phyloP scores from a whole-genome alignment of 192 early-diverging fungal species.

The Coemansia sp. region DNA sequence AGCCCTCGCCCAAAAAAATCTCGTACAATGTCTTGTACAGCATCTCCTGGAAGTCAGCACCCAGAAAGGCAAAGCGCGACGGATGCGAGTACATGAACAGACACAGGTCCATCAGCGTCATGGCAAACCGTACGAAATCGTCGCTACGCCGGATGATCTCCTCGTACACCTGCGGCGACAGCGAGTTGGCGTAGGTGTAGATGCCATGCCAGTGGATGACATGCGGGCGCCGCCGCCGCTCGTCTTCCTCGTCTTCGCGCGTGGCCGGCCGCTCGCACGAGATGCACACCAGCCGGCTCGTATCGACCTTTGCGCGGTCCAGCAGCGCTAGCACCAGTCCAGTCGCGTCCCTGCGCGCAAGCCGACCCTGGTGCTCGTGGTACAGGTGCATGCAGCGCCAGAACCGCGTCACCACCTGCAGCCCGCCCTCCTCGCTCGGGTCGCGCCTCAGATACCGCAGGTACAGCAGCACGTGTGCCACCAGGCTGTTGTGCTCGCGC shows the following conservation, averaged over 20 bases:
- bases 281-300: constrained; percentile 44
- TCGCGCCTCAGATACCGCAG: constrained; percentile 42
- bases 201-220: constrained; percentile 45
- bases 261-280: constrained; percentile 43
- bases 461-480: constrained; percentile 45
- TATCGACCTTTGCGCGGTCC: constrained; percentile 41
- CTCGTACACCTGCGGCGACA: constrained; percentile 50
- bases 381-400: constrained; percentile 53
- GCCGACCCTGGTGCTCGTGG: constrained; percentile 27
- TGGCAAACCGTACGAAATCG: constrained; percentile 44
- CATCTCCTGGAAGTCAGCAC: constrained; percentile 42
- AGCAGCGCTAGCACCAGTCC: constrained; percentile 38
- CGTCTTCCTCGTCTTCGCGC: constrained; percentile 28
- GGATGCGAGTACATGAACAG: constrained; percentile 53
- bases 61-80: constrained; percentile 47
- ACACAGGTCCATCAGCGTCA: constrained; percentile 51
- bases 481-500: constrained; percentile 52
- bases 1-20: constrained; percentile 41
- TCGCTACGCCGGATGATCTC: constrained; percentile 40
- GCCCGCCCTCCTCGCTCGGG: constrained; percentile 24
- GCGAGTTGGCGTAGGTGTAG: constrained; percentile 39
- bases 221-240: constrained; percentile 35
- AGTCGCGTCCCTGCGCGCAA: constrained; percentile 37
- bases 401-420: constrained; percentile 49
- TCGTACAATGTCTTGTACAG: constrained; percentile 53